Percentiles rank a stretch among this genome's conserved stretches.
Evolutionary conservation across 108 stramenopile genomes (phyloP).

Genomic region (Chaetoceros muelleri): DNA sequence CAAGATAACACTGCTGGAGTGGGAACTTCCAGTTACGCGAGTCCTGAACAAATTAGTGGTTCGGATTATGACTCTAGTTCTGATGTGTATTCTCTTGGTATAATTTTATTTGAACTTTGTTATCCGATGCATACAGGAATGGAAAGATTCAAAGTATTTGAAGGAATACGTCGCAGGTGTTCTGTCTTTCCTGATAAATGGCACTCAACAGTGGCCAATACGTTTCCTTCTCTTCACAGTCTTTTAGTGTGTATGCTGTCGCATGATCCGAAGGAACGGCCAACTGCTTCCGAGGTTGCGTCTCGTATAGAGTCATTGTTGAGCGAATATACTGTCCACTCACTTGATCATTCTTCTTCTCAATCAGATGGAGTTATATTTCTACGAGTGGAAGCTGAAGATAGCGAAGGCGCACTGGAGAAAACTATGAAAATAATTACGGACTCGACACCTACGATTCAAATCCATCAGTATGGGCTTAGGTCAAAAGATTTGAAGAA

Average conservation of each 20-base stretch:
- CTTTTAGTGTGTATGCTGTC: slow-evolving; percentile 61
- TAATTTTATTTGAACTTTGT: slow-evolving; percentile 33
- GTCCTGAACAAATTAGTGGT: slow-evolving; percentile 32
- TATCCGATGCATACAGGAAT: slow-evolving; percentile 22
- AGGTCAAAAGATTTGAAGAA: slow-evolving; percentile 19
- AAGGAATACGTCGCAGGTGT: neutral
- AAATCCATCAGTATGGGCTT: slow-evolving; percentile 72
- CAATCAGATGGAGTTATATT: slow-evolving; percentile 47
- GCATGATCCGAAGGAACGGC: slow-evolving; percentile 39
- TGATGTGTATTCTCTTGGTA: slow-evolving; percentile 38
- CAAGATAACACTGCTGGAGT: slow-evolving; percentile 16
- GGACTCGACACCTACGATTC: slow-evolving; percentile 35
- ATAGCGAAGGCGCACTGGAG: slow-evolving; percentile 47
- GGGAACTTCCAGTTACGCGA: slow-evolving; percentile 35
- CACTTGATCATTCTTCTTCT: slow-evolving; percentile 29
- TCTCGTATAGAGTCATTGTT: slow-evolving; percentile 45
- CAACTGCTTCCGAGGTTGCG: slow-evolving; percentile 44
- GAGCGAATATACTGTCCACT: slow-evolving; percentile 56
- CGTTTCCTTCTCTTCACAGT: slow-evolving; percentile 49
- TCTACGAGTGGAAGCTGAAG: slow-evolving; percentile 59
- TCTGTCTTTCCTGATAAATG: slow-evolving; percentile 46
- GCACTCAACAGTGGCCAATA: slow-evolving; percentile 23
- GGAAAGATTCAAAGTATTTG: slow-evolving; percentile 19
- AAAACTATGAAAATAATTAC: slow-evolving; percentile 46
- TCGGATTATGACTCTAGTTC: slow-evolving; percentile 23